Percentiles rank a stretch among this genome's conserved stretches.
Conservation (phyloP, 306 rosid genomes). For the Sechiopsis laciniata region DNA sequence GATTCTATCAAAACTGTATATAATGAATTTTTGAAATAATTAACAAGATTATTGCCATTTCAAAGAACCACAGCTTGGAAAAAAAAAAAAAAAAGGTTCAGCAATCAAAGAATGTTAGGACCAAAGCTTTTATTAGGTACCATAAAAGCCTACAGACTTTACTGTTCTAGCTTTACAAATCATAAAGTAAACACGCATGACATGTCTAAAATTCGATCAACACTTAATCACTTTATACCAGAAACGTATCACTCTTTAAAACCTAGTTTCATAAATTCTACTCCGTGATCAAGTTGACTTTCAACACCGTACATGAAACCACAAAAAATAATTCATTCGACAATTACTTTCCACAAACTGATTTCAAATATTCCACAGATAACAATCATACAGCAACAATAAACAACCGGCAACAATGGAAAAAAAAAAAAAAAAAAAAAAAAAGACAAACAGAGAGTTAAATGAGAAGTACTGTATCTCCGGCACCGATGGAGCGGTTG, state of each 20-base stretch:
- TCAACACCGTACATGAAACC: neutral
- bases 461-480: conserved; percentile 45
- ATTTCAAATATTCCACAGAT: neutral
- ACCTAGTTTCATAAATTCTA: neutral
- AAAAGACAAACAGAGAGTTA: too few relatives aligned
- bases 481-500: conserved; percentile 52
- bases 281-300: conserved; percentile 13
- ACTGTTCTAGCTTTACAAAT: neutral
- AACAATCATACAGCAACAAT: neutral
- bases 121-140: neutral
- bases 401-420: neutral
- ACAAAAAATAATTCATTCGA: neutral
- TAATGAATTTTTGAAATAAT: neutral
- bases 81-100: neutral
- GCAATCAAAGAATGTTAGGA: neutral
- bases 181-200: neutral
- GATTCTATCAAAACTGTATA: neutral
- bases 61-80: neutral
- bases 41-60: neutral
- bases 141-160: neutral
- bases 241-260: neutral
- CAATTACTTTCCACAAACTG: conserved; percentile 14
- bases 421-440: neutral
- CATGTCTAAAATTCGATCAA: neutral
- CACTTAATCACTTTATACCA: neutral